Conservation (phyloP, 768 basidiomycete genomes). For the Calocybe indica region DNA sequence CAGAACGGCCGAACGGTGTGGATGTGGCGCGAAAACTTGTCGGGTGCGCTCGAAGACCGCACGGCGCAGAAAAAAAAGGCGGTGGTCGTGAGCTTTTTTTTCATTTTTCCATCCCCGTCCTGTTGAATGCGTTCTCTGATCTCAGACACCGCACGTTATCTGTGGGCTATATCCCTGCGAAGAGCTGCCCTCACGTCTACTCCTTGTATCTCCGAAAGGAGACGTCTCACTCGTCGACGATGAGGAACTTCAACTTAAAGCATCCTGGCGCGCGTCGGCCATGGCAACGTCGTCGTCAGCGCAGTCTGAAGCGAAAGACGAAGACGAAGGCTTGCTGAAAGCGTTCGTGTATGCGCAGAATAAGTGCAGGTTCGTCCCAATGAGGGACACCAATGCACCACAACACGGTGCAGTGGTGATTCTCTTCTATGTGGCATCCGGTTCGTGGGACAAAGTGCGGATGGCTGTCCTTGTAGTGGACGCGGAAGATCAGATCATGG, state of each 20-base stretch:
- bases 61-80: constrained; percentile 33
- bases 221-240: constrained; percentile 23
- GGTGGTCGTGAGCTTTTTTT: constrained; percentile 33
- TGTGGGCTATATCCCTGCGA: constrained; percentile 19
- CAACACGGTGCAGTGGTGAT: constrained; percentile 18
- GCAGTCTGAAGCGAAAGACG: background rate
- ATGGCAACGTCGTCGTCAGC: constrained; percentile 11
- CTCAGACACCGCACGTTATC: constrained; percentile 39
- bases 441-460: constrained; percentile 11
- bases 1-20: constrained; percentile 48
- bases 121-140: constrained; percentile 12
- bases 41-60: constrained; percentile 24
- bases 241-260: constrained; percentile 6
- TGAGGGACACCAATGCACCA: constrained; percentile 9
- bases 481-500: constrained; percentile 22
- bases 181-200: constrained; percentile 15
- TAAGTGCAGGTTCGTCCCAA: constrained; percentile 22
- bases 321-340: constrained; percentile 9
- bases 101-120: constrained; percentile 1
- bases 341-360: constrained; percentile 22
- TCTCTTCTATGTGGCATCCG: constrained; percentile 15
- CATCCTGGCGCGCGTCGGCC: too few species aligned
- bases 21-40: constrained; percentile 54
- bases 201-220: constrained; percentile 25
- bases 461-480: constrained; percentile 26